Evolutionary conservation across 108 stramenopile genomes (phyloP).

Genomic region (Cyclostephanos invisitatus): DNA sequence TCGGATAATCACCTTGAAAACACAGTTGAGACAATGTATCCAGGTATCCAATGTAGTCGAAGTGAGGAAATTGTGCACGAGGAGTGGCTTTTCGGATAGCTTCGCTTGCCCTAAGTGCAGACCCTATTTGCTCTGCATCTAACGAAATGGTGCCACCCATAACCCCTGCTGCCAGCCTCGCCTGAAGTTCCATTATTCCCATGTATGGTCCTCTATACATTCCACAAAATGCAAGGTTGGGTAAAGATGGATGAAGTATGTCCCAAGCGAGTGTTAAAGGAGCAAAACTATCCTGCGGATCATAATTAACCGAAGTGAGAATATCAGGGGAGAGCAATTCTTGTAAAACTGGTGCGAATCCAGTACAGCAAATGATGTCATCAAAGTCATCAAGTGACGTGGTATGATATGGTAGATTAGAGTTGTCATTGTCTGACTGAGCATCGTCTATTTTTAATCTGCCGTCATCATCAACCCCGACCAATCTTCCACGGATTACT

Average conservation of each 20-base stretch:
- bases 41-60: constrained; percentile 63
- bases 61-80: constrained; percentile 69
- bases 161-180: constrained; percentile 50
- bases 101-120: constrained; percentile 43
- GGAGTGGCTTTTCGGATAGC: constrained; percentile 49
- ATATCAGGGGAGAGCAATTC: constrained; percentile 45
- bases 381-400: constrained; percentile 39
- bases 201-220: constrained; percentile 77
- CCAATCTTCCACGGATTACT: constrained; percentile 51
- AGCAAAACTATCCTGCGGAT: constrained; percentile 47
- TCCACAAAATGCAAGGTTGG: constrained; percentile 64
- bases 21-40: constrained; percentile 50
- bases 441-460: constrained; percentile 10
- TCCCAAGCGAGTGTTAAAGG: constrained; percentile 61
- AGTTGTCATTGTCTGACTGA: neutral
- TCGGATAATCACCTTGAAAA: constrained; percentile 17
- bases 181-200: constrained; percentile 71
- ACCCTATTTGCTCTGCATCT: constrained; percentile 19
- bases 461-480: constrained; percentile 48
- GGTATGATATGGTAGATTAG: neutral
- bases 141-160: constrained; percentile 42
- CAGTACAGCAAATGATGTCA: constrained; percentile 60
- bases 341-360: constrained; percentile 50
- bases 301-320: constrained; percentile 54
- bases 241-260: constrained; percentile 58